phyloP scores from a whole-genome alignment of 2,329 filamentous ascomycete species.

The Bipolaris victoriae region DNA sequence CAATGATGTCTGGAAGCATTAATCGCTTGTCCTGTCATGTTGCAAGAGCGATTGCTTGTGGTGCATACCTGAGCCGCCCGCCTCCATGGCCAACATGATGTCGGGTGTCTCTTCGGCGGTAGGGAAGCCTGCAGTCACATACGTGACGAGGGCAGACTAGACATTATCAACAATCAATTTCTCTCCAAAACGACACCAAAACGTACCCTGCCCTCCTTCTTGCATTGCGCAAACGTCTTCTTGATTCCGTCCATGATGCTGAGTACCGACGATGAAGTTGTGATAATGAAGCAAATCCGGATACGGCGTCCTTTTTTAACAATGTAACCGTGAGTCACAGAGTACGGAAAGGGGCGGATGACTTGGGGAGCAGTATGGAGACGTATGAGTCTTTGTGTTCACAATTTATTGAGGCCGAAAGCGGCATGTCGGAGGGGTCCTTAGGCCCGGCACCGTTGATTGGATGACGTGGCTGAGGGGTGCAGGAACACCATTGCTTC shows the following conservation, averaged over 20 bases:
- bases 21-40: constrained; percentile 16
- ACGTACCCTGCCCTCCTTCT: constrained; percentile 55
- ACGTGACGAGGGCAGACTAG: constrained; percentile 86
- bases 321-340: constrained; percentile 23
- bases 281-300: background rate
- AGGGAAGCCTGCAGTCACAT: constrained; percentile 94
- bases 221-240: constrained; percentile 58
- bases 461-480: constrained; percentile 2
- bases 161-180: constrained; percentile 14
- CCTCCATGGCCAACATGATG: constrained; percentile 87
- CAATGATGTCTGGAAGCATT: constrained; percentile 75
- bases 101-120: constrained; percentile 80
- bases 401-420: constrained; percentile 31
- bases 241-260: constrained; percentile 55
- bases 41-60: background rate
- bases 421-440: constrained; percentile 21
- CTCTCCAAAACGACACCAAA: background rate
- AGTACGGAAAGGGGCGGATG: constrained; percentile 8
- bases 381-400: constrained; percentile 26
- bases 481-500: constrained; percentile 3
- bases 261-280: background rate
- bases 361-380: constrained; percentile 8
- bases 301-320: constrained; percentile 16
- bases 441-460: background rate
- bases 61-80: constrained; percentile 80